Conservation (phyloP, 2,329 filamentous ascomycete species). For the Ophiocordyceps sinensis region DNA sequence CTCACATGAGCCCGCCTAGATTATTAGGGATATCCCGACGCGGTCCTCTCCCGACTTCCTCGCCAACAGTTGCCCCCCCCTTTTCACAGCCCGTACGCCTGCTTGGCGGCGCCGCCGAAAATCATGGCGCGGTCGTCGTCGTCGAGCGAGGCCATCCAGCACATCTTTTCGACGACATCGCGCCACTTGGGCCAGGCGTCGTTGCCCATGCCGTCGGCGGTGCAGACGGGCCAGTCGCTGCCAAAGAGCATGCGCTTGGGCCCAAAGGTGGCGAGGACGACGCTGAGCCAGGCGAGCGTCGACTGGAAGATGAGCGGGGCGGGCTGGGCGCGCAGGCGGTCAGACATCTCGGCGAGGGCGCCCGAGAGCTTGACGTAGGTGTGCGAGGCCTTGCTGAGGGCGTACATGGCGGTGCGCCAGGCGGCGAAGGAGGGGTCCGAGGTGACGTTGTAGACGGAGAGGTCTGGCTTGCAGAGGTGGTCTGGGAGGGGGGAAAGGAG, state of each 20-base stretch:
- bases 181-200: conserved; percentile 66
- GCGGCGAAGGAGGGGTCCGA: conserved; percentile 44
- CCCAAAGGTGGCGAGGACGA: conserved; percentile 59
- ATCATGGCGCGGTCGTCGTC: conserved; percentile 50
- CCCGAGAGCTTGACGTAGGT: conserved; percentile 93
- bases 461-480: conserved; percentile 79
- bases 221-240: conserved; percentile 89
- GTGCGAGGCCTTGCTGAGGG: conserved; percentile 46
- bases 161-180: conserved; percentile 51
- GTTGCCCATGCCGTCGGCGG: conserved; percentile 31
- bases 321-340: conserved; percentile 31
- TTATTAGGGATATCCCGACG: too few species aligned
- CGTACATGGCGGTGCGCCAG: conserved; percentile 56
- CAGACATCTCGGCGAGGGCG: conserved; percentile 64
- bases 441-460: conserved; percentile 44
- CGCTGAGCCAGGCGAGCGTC: conserved; percentile 56
- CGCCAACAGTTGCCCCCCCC: too few species aligned
- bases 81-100: conserved; percentile 47
- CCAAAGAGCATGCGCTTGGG: conserved; percentile 70
- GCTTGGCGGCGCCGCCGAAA: conserved; percentile 57
- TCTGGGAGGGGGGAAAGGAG: conserved; percentile 34
- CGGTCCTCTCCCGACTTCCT: background rate
- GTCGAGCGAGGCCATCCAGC: conserved; percentile 46
- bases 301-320: conserved; percentile 45
- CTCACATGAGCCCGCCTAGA: too few species aligned